phyloP scores from a whole-genome alignment of 352 stramenopile genomes.

The Phytophthora capsici region DNA sequence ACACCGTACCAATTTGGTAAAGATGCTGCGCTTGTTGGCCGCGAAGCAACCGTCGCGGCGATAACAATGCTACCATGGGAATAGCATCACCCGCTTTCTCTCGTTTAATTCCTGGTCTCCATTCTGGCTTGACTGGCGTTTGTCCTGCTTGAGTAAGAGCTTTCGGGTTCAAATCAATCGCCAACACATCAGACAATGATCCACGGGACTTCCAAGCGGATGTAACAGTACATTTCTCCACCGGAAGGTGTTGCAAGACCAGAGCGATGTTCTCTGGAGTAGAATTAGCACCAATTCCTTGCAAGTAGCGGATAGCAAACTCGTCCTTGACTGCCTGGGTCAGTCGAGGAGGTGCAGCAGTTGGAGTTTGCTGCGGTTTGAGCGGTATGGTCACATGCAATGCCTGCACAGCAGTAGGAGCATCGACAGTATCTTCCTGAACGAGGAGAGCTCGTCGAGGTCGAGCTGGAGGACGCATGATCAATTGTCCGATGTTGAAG shows the following conservation, averaged over 20 bases:
- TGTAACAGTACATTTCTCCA: constrained; percentile 68
- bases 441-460: not conserved
- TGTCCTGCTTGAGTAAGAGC: constrained; percentile 11
- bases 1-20: constrained; percentile 59
- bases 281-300: constrained; percentile 57
- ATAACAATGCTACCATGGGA: not conserved
- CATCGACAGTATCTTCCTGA: constrained; percentile 23
- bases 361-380: constrained; percentile 56
- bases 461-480: constrained; percentile 20
- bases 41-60: constrained; percentile 14
- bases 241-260: constrained; percentile 64
- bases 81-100: not conserved
- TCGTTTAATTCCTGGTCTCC: not conserved
- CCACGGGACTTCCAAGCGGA: constrained; percentile 65
- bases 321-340: constrained; percentile 60
- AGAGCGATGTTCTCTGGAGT: constrained; percentile 65
- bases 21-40: constrained; percentile 11
- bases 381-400: constrained; percentile 66
- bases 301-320: constrained; percentile 78
- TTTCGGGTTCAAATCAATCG: constrained; percentile 60
- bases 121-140: constrained; percentile 10
- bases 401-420: constrained; percentile 44
- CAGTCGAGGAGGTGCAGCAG: constrained; percentile 47
- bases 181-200: constrained; percentile 56
- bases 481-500: constrained; percentile 7